Evolutionary conservation across 2,329 filamentous ascomycete genomes (phyloP), one percentile per base, ranked within the genome.

Genomic region (Shiraia sp.): DNA sequence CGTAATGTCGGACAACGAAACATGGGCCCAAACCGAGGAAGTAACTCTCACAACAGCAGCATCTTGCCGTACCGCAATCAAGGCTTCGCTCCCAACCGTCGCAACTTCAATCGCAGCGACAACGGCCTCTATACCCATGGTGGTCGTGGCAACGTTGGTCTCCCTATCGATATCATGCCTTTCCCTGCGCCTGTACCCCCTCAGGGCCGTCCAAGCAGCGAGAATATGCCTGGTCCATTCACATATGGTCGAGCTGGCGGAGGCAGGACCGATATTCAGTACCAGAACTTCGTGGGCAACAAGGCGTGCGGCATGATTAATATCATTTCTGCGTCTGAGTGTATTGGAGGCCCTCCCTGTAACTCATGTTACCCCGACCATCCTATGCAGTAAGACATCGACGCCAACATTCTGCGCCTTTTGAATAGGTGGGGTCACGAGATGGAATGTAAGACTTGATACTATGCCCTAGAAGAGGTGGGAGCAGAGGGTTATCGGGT

Each of bases 141-240:
- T 10, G 42, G 43, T 15, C 53, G 50, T 19, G 45, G 51, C 17
- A 35, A 22, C 15, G 48, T 38, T 7, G 64, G 63, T 10, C 40
- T 68, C 6, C 65, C 65, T 3, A 48, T 69, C n/a, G 55, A 53
- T 2, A 66, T 61, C 0, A 49, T 46, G 4, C 64, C 64, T 2
- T 69, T 69, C 25, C 66, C 66, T 1, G 42, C 48, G 15, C 63
- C 65, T 2, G 31, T 61, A 2, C 45, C 61, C 1, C 65, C 65
- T 0, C 49, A 52, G 13, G 63, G 59, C 22, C 43, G 50, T 4
- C 45, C 39, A 1, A 24, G 27, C 7, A 28, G 22, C 12, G 25
- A 16, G 26, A 39, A 4, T 48, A 47, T 16, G 24, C 43, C 9
- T 38, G 49, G 1, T 47, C 0, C 12, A 24, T 6, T 15, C n/a